Percentiles rank a stretch among this genome's conserved stretches.
phyloP scores from a whole-genome alignment of 2,329 filamentous ascomycete species.

The Hawksworthiomyces lignivorus region DNA sequence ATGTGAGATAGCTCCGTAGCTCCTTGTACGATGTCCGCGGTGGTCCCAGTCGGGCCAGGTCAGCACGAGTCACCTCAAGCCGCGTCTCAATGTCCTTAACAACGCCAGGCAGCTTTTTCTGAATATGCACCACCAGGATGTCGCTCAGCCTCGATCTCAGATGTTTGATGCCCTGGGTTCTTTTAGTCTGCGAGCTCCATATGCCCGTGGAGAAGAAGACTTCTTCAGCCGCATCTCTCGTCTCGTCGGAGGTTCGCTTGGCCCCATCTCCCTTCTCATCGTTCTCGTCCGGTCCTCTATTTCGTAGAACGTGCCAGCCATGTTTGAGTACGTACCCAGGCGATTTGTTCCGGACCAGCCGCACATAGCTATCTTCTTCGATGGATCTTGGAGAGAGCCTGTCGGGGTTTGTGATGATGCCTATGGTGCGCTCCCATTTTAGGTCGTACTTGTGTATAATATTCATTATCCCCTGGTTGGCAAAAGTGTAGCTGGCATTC shows the following conservation, averaged over 20 bases:
- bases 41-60: no score
- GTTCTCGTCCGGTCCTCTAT: slow-evolving; percentile 21
- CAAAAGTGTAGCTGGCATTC: slow-evolving; percentile 47
- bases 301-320: slow-evolving; percentile 36
- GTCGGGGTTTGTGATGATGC: slow-evolving; percentile 40
- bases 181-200: slow-evolving; percentile 8
- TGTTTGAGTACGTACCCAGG: slow-evolving; percentile 17
- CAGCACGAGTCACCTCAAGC: background rate
- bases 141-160: slow-evolving; percentile 27
- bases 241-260: background rate
- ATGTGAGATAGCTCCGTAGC: slow-evolving; percentile 26
- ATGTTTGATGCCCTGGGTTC: slow-evolving; percentile 21
- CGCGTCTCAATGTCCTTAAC: slow-evolving; percentile 20
- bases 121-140: slow-evolving; percentile 23
- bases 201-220: slow-evolving; percentile 9
- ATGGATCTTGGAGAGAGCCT: slow-evolving; percentile 24
- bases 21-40: slow-evolving; percentile 15
- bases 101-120: slow-evolving; percentile 20
- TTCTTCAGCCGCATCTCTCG: slow-evolving; percentile 7
- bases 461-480: slow-evolving; percentile 49
- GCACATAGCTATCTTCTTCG: slow-evolving; percentile 24
- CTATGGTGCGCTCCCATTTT: slow-evolving; percentile 36
- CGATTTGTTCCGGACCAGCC: background rate
- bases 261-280: slow-evolving; percentile 6
- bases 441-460: slow-evolving; percentile 30